Base-by-base conservation (phyloP, 805 yeast species). In the Candida nanaspora region DNA sequence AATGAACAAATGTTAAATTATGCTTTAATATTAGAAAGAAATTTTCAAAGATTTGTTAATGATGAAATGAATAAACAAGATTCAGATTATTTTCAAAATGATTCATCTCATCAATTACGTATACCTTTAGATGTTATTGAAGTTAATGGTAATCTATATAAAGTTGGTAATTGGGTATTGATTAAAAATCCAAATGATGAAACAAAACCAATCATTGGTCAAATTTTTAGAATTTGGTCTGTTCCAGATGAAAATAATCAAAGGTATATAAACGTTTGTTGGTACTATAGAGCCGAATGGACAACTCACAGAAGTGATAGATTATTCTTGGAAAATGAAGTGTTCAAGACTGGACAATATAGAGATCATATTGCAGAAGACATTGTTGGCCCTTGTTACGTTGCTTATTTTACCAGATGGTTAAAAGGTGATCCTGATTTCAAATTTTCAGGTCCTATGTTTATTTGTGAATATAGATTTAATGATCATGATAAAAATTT, bases 241-340 rank as follows among this genome's bases (percentile, higher is more conserved):
- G 72, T 78, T n/a, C 68, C 73, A 6, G 67, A 70, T 16, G 94
- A 88, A 48, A 94, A 89, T 41, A 76, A 78, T 9, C 80, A 81
- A 52, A 76, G 82, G 45, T 89, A 89, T 79, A 75, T 89, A 56
- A 91, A 93, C 58, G 95, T 86, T 31, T 93, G 98, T 68, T 93
- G 98, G 98, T 93, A 91, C 63, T 83, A 86, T 55, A 78, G 98
- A 51, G 96, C 98, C 1, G 98, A 93, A 60, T 97, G 94, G 70
- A 93, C 98, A 0, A 95, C 93, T 35, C 98, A 93, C 62, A 76
- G 94, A 51, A 82, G 73, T 34, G 98, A 93, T 63, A 72, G 96
- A 55, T 65, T 88, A 41, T 93, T 93, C 60, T 86, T 85, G 64
- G 87, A 82, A 50, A 88, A 93, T 58, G 98, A 93, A 65, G 98